Evolutionary conservation across 2,329 filamentous ascomycete genomes (phyloP), one percentile per base, ranked within the genome.

Genomic region (Alternaria triticina): DNA sequence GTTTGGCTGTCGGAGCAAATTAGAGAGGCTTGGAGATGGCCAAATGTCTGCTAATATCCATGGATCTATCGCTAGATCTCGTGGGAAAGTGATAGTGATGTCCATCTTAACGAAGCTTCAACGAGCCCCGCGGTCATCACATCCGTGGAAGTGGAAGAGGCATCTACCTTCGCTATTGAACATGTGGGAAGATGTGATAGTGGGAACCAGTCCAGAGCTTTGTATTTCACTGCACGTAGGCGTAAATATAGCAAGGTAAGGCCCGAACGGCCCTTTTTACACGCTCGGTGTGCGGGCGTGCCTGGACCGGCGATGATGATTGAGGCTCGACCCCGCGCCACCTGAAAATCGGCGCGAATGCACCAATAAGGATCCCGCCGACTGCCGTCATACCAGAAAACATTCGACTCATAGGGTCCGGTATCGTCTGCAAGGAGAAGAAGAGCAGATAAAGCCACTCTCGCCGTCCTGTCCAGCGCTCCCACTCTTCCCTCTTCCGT

Each of bases 401-500:
- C 67, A 60, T 62, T 65, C 70, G 73, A 77, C 73, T 77, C 75
- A 74, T 75, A 70, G 66, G 52, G 56, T 59, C 54, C 69, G 50
- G 54, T 61, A 62, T 55, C 59, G 44, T 61, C 62, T 58, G 65
- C 62, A 43, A 64, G n/a, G 50, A 33, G 62, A 62, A 61, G 46
- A 63, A 47, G 54, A 23, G 40, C 60, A 49, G 46, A 28, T 44
- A 44, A 54, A 50, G 36, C 33, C 54, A 57, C 62, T 52, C 22
- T 58, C 36, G 33, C 25, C 22, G 22, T 44, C 30, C 52, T 44
- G 22, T 44, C 11, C 36, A 54, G 28, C 22, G 49, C 30, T n/a
- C n/a, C 30, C n/a, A 23, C 49, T 40, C 49, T 52, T 30, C 22
- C 23, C 23, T n/a, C 28, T 33, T 30, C 43, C 33, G 27, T 20